Base-by-base conservation (phyloP, 192 early-diverging fungal species). In the Spizellomyces sp. region DNA sequence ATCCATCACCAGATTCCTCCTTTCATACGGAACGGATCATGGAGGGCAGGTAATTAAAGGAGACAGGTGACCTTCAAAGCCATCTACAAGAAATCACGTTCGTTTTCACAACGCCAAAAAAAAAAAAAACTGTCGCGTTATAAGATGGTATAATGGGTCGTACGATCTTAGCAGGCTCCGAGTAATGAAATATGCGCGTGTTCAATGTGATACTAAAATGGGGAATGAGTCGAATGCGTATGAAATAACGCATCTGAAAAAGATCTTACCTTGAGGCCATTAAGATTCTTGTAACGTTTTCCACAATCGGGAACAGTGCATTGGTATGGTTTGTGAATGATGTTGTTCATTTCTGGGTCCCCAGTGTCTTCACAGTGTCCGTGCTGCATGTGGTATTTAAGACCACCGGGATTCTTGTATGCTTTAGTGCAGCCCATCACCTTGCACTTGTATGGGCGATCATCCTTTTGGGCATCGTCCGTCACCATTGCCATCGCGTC, bases 261-360 rank as follows among this genome's bases (percentile, higher is more conserved):
- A 80, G 52, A 67, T 64, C 72, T 47, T 46, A 83, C 81, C 81
- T 98, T 97, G 69, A 99, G 88, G 7, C 96, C 96, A 76, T 98
- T 98, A 64, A 96, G 79, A 78, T 99, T 99, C 85, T 99, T 99
- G 90, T 99, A 99, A 58, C 95, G 87, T 75, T 99, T 99, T 74
- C 92, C 94, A 83, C 96, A 99, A 44, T 95, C 93, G 42, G 90
- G 83, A 60, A 95, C 93, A 12, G 91, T 90, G 79, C 86, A 87
- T 58, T 85, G 79, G 59, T 86, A 87, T 22, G 86, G 86, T 66
- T 85, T 87, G 72, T 84, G 80, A 47, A 86, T 84, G 55, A 86
- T 82, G 46, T 79, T 80, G 79, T 87, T 84, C 75, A 84, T 78
- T 59, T 84, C 86, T 54, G 86, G 83, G 65, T 87, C 86, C 45